A percentile compares a stretch with the other conserved stretches of the same genome.
phyloP scores from a whole-genome alignment of 257 asterid genomes.

The Solanum gandarillasii region DNA sequence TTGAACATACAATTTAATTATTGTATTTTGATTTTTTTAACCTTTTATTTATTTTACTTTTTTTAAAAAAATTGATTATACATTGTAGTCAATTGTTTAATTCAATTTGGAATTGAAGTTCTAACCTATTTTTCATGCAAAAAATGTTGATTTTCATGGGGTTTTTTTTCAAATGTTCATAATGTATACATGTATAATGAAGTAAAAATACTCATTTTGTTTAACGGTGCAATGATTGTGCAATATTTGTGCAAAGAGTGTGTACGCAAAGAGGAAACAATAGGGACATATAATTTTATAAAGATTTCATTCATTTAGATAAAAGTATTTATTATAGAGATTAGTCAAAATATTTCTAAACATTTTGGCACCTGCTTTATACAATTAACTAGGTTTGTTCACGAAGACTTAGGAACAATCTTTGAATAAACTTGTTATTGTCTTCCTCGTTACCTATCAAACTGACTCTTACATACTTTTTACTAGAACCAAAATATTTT shows the following conservation, averaged over 20 bases:
- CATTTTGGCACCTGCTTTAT: neutral
- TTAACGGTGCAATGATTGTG: neutral
- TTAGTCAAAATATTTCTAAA: neutral
- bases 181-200: neutral
- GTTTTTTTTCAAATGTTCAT: too few relatives aligned
- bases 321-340: neutral
- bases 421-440: slow-evolving; percentile 38
- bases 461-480: slow-evolving; percentile 56
- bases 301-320: neutral
- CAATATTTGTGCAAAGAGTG: neutral
- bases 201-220: too few relatives aligned
- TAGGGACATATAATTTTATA: neutral
- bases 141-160: too few relatives aligned
- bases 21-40: neutral
- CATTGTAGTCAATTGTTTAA: neutral
- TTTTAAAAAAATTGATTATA: neutral
- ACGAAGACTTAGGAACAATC: slow-evolving; percentile 19
- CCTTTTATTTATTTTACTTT: too few relatives aligned
- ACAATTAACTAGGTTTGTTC: neutral
- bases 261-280: neutral
- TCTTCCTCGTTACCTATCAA: slow-evolving; percentile 44
- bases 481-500: slow-evolving; percentile 53
- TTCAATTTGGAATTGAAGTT: neutral
- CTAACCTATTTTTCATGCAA: too few relatives aligned
- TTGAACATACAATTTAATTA: neutral